Conservation (phyloP, 1,284 basidiomycete genomes). For the Abortiporus biennis region DNA sequence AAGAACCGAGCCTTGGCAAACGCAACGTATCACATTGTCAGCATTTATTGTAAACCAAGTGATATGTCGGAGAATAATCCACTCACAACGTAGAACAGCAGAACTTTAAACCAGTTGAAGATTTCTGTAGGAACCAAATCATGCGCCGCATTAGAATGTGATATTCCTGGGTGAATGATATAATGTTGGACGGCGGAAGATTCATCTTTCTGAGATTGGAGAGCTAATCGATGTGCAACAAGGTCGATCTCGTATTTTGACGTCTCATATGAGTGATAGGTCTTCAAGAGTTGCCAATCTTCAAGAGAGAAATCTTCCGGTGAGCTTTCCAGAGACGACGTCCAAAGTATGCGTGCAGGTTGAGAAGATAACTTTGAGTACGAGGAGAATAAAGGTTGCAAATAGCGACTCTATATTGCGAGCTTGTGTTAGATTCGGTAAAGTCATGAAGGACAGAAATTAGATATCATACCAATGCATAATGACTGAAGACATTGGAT, state of each 20-base stretch:
- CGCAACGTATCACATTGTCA: not conserved
- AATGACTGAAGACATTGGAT: constrained; percentile 82
- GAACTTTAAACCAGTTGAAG: constrained; percentile 50
- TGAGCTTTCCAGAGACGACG: constrained; percentile 66
- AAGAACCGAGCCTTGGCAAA: constrained; percentile 51
- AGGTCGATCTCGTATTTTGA: constrained; percentile 82
- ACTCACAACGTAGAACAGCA: constrained; percentile 72
- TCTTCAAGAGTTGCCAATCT: constrained; percentile 72
- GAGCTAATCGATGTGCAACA: constrained; percentile 49
- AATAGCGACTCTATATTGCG: constrained; percentile 52
- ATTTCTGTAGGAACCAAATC: constrained; percentile 42
- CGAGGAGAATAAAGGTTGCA: constrained; percentile 43
- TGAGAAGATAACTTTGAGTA: constrained; percentile 20
- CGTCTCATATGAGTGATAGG: constrained; percentile 61
- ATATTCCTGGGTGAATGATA: constrained; percentile 70
- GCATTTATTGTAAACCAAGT: constrained; percentile 1
- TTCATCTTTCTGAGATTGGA: constrained; percentile 21
- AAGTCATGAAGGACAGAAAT: not conserved
- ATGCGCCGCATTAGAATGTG: constrained; percentile 58
- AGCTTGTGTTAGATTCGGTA: constrained; percentile 2
- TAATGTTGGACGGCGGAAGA: constrained; percentile 43
- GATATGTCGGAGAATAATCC: not conserved
- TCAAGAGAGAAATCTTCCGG: constrained; percentile 48
- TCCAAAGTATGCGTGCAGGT: constrained; percentile 72
- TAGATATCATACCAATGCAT: constrained; percentile 57